These are phyloP conservation scores for Daucus carota DNA, from an alignment of 129 eudicot genomes.

Conservation along the genomic window DNA sequence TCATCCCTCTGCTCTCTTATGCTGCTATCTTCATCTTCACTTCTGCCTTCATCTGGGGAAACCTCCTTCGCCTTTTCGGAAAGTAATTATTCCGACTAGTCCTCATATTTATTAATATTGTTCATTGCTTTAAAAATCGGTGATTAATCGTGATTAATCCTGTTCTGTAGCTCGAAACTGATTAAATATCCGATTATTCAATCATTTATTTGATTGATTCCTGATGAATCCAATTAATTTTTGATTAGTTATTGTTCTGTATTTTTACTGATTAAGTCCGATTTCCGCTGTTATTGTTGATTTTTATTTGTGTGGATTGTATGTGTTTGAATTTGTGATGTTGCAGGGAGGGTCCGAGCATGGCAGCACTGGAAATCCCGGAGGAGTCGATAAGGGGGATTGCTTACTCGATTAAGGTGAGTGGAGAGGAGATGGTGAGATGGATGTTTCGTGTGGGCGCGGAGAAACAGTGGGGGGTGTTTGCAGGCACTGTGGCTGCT, in stretches of 20 bases:
- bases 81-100: slow-evolving; percentile 43
- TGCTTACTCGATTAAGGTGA: slow-evolving; percentile 16
- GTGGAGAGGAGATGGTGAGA: slow-evolving; percentile 30
- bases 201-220: no score
- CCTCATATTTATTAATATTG: not conserved
- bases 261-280: no score
- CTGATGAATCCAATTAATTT: no score
- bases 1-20: slow-evolving; percentile 51
- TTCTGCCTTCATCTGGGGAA: slow-evolving; percentile 53
- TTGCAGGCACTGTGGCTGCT: slow-evolving; percentile 32
- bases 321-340: not conserved
- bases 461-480: slow-evolving; percentile 53
- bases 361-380: slow-evolving; percentile 40
- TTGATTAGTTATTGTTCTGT: no score
- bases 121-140: no score
- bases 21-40: slow-evolving; percentile 35
- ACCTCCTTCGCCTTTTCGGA: slow-evolving; percentile 39
- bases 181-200: no score
- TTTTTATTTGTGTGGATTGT: not conserved
- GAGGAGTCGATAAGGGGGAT: slow-evolving; percentile 33
- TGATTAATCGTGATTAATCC: no score
- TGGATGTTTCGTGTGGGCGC: slow-evolving; percentile 61
- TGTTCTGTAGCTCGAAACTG: no score
- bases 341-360: slow-evolving; percentile 52
- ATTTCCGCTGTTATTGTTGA: no score